Evolutionary conservation across 768 basidiomycete genomes (phyloP).

Genomic region (Kwoniella dejecticola): DNA sequence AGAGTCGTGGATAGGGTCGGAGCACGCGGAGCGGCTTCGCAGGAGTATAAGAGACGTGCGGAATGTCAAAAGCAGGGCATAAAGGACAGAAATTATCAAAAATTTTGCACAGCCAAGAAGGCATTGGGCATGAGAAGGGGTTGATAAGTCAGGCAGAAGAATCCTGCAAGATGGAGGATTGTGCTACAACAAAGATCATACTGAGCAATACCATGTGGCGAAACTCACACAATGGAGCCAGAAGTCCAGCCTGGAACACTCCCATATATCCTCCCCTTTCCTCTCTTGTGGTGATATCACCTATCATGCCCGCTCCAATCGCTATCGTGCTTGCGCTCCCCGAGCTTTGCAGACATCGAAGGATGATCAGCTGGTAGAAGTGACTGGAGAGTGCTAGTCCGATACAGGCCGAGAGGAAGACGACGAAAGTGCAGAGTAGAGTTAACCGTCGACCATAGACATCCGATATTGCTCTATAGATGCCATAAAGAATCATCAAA

Average conservation of each 20-base stretch:
- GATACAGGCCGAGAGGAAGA: conserved; percentile 69
- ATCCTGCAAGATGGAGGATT: too few species aligned
- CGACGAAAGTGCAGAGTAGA: conserved; percentile 49
- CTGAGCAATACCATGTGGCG: too few species aligned
- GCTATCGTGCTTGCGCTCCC: conserved; percentile 7
- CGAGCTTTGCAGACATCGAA: conserved; percentile 68
- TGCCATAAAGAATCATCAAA: background rate
- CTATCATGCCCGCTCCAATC: conserved; percentile 70
- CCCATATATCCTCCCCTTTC: conserved; percentile 78
- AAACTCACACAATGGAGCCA: conserved; percentile 31
- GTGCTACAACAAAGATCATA: too few species aligned
- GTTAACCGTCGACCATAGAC: conserved; percentile 34
- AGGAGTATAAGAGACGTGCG: too few species aligned
- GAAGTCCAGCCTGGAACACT: conserved; percentile 58
- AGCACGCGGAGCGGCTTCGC: too few species aligned
- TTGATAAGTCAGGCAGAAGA: too few species aligned
- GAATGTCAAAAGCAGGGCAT: too few species aligned
- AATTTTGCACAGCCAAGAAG: too few species aligned
- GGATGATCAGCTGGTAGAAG: conserved; percentile 75
- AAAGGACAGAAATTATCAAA: too few species aligned
- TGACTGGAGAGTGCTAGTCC: conserved; percentile 63
- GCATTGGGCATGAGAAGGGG: too few species aligned
- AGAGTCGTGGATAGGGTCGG: too few species aligned
- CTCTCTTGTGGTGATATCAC: conserved; percentile 70
- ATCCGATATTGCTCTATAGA: conserved; percentile 59